Conservation (phyloP, 2,329 filamentous ascomycete genomes). For the Thielaviopsis ethacetica region DNA sequence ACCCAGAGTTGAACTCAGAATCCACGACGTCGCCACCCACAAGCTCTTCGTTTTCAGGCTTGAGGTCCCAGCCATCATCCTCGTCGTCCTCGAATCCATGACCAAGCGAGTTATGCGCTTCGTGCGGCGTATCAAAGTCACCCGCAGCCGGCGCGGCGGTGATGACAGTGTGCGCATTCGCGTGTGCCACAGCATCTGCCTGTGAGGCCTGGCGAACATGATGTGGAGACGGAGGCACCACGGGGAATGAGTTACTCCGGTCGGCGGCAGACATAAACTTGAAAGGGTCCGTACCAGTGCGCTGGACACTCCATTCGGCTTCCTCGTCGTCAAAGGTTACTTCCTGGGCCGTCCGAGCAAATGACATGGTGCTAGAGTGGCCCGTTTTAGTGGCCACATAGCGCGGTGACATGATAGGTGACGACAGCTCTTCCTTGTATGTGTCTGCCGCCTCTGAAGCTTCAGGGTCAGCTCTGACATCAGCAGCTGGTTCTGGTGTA, state of each 20-base stretch:
- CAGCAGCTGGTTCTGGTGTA: constrained; percentile 7
- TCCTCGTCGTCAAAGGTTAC: constrained; percentile 45
- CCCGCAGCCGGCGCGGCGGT: not conserved
- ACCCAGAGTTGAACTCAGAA: constrained; percentile 26
- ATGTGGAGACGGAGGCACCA: constrained; percentile 25
- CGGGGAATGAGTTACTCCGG: constrained; percentile 47
- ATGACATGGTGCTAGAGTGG: constrained; percentile 45
- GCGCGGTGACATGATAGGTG: constrained; percentile 4
- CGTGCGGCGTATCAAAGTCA: constrained; percentile 11
- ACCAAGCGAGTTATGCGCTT: constrained; percentile 1
- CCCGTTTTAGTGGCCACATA: constrained; percentile 25
- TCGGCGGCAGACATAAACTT: constrained; percentile 41
- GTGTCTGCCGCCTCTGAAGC: not conserved
- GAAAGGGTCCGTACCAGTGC: constrained; percentile 39
- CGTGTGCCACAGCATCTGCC: constrained; percentile 2
- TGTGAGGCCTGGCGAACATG: not conserved
- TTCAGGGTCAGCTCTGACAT: not conserved
- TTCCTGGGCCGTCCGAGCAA: constrained; percentile 46
- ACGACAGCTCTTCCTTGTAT: not conserved
- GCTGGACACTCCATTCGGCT: constrained; percentile 37
- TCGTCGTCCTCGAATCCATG: not conserved
- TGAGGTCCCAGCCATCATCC: constrained; percentile 5
- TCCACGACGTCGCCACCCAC: constrained; percentile 28
- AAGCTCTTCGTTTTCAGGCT: not conserved
- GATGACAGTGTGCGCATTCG: constrained; percentile 1